A percentile compares a stretch with the other conserved stretches of the same genome.
phyloP scores from a whole-genome alignment of 805 yeast genomes.

The Maudiozyma saulgeensis region DNA sequence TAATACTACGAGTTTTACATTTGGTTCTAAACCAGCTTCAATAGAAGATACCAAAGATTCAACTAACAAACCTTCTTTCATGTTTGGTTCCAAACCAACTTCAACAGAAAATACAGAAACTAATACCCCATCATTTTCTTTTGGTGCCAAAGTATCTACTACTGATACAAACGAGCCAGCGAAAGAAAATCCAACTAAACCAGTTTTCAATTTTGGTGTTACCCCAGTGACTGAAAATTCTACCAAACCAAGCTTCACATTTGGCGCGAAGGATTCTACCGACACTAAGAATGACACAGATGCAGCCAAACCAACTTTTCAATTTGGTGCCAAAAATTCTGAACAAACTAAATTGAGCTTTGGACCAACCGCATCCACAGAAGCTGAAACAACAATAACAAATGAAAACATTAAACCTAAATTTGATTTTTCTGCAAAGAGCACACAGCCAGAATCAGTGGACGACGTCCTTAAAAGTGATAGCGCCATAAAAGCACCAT shows the following conservation, averaged over 20 bases:
- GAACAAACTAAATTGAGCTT: conserved; percentile 7
- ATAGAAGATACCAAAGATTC: neutral
- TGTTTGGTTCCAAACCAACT: neutral
- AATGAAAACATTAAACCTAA: conserved; percentile 1
- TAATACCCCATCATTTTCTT: neutral
- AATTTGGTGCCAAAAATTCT: conserved; percentile 5
- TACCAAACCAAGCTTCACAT: neutral
- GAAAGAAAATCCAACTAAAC: no score
- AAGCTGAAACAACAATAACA: no score
- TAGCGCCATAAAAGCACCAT: conserved; percentile 3
- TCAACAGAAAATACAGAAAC: neutral
- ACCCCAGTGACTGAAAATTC: neutral
- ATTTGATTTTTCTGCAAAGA: conserved; percentile 3
- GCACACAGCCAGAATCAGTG: neutral
- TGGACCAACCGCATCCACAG: conserved; percentile 1
- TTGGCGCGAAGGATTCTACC: neutral
- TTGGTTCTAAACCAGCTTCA: conserved; percentile 10
- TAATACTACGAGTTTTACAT: neutral
- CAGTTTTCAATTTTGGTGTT: neutral
- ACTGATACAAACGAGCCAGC: neutral
- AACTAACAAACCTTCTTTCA: neutral
- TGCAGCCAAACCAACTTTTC: conserved; percentile 6
- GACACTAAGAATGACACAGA: neutral
- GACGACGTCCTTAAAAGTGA: neutral
- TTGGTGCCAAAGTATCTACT: neutral